These are phyloP conservation scores for Sporothrix euskadiensis DNA, from an alignment of 2,329 filamentous ascomycete species.

Conservation along the genomic window DNA sequence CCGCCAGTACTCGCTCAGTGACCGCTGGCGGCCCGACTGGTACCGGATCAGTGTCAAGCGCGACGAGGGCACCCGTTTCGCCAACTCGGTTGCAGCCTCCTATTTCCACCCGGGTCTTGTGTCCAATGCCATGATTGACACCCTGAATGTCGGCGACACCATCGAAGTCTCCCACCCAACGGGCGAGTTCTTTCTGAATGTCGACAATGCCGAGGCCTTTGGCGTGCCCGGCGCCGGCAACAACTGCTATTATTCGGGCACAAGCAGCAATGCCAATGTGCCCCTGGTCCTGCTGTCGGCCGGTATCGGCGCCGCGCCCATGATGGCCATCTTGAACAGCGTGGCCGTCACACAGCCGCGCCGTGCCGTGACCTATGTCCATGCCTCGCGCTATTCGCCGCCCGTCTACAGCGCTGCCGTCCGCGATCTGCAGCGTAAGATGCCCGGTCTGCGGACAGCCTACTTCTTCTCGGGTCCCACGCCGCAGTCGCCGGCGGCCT, in stretches of 20 bases:
- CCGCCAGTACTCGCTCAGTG: slow-evolving; percentile 72
- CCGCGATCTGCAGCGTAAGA: slow-evolving; percentile 43
- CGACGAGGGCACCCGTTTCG: slow-evolving; percentile 55
- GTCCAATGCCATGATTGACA: slow-evolving; percentile 68
- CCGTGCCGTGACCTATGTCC: slow-evolving; percentile 59
- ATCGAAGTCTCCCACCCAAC: slow-evolving; percentile 67
- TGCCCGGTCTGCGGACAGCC: slow-evolving; percentile 44
- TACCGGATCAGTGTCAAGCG: slow-evolving; percentile 73
- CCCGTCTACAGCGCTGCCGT: slow-evolving; percentile 58
- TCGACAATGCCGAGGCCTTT: slow-evolving; percentile 41
- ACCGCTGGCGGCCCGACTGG: slow-evolving; percentile 56
- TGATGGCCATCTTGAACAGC: slow-evolving; percentile 62
- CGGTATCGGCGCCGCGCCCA: slow-evolving; percentile 60
- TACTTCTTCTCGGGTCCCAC: slow-evolving; percentile 51
- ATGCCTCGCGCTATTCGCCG: slow-evolving; percentile 54
- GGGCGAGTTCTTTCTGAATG: slow-evolving; percentile 61
- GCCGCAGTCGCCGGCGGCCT: neutral
- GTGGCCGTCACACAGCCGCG: slow-evolving; percentile 48
- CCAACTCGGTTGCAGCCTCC: slow-evolving; percentile 46
- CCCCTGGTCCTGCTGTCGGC: slow-evolving; percentile 64
- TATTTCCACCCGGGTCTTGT: slow-evolving; percentile 62
- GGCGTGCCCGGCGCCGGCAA: slow-evolving; percentile 61
- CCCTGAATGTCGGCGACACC: slow-evolving; percentile 60
- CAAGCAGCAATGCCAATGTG: slow-evolving; percentile 37
- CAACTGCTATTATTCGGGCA: slow-evolving; percentile 22